Percentiles rank a stretch among this genome's conserved stretches.
Evolutionary conservation across 192 early-diverging fungal species (phyloP).

Genomic region (Gaertneriomyces semiglobifer): DNA sequence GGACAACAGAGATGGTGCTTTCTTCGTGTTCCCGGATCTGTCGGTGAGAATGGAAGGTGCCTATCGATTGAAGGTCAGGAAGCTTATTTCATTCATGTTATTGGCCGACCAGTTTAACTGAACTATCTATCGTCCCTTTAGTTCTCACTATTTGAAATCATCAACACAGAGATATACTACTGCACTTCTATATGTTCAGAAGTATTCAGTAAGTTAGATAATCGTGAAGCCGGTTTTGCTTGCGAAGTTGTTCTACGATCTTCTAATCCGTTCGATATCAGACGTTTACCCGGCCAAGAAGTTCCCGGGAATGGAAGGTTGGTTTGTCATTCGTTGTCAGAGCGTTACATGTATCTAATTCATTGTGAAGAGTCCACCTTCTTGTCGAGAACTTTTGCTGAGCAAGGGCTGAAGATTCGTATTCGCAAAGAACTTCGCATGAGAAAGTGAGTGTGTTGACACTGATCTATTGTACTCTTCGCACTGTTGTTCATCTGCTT

Average conservation of each 20-base stretch:
- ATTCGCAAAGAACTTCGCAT: constrained; percentile 79
- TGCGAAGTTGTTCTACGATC: no score
- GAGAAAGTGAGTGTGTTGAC: constrained; percentile 23
- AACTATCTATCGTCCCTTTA: constrained; percentile 7
- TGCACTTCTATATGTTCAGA: constrained; percentile 84
- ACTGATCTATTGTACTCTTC: background rate
- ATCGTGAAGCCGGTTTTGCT: no score
- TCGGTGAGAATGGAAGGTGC: constrained; percentile 90
- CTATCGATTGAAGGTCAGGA: constrained; percentile 46
- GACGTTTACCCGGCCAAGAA: constrained; percentile 89
- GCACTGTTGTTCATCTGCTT: background rate
- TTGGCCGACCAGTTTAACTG: background rate
- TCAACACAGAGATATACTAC: constrained; percentile 76
- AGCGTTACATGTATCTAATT: background rate
- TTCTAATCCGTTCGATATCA: background rate
- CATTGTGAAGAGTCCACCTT: constrained; percentile 71
- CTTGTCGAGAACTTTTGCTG: constrained; percentile 87
- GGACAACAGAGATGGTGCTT: constrained; percentile 84
- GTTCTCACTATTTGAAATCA: constrained; percentile 90
- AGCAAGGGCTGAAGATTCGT: constrained; percentile 93
- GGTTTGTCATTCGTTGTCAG: background rate
- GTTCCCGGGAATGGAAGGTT: constrained; percentile 92
- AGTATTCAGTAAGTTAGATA: constrained; percentile 47
- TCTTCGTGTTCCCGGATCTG: constrained; percentile 96
- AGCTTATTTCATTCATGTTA: background rate